Evolutionary conservation across 208 protist genomes (phyloP).

Genomic region (Crithidia fasciculata): DNA sequence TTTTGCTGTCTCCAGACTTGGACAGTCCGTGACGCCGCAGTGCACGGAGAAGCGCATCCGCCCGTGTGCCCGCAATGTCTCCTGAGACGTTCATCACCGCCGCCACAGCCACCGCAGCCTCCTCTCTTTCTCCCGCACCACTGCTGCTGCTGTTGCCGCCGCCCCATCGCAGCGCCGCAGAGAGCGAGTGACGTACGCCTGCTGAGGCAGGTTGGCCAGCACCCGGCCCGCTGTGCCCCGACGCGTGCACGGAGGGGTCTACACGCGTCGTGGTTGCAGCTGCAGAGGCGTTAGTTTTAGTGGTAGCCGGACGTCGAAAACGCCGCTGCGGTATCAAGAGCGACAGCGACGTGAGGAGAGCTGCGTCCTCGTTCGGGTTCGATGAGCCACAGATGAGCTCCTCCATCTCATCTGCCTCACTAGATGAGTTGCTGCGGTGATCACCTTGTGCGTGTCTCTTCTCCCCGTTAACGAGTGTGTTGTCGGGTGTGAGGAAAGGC

Average conservation of each 20-base stretch:
- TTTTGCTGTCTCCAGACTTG: background rate
- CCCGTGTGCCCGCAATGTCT: conserved; percentile 6
- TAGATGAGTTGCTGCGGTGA: conserved; percentile 1
- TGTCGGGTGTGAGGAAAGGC: background rate
- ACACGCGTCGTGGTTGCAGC: background rate
- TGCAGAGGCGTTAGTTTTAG: background rate
- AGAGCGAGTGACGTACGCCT: no score
- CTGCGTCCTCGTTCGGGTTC: conserved; percentile 19
- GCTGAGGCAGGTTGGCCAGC: no score
- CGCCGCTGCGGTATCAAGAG: conserved; percentile 5
- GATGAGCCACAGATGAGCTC: background rate
- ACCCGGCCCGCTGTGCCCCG: no score
- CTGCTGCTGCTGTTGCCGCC: no score
- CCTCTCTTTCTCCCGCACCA: no score
- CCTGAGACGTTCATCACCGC: conserved; percentile 26
- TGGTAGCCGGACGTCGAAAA: background rate
- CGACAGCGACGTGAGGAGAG: conserved; percentile 29
- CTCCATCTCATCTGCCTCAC: background rate
- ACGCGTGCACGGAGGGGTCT: no score
- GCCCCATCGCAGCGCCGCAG: no score
- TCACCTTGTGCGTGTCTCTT: background rate
- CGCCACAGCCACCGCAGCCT: background rate
- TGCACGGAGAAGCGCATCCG: conserved; percentile 6
- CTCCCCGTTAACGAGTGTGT: no score
- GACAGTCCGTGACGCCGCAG: conserved; percentile 22